A percentile compares a stretch with the other conserved stretches of the same genome.
Conservation (phyloP, 768 basidiomycete species). For the Amanita inopinata region DNA sequence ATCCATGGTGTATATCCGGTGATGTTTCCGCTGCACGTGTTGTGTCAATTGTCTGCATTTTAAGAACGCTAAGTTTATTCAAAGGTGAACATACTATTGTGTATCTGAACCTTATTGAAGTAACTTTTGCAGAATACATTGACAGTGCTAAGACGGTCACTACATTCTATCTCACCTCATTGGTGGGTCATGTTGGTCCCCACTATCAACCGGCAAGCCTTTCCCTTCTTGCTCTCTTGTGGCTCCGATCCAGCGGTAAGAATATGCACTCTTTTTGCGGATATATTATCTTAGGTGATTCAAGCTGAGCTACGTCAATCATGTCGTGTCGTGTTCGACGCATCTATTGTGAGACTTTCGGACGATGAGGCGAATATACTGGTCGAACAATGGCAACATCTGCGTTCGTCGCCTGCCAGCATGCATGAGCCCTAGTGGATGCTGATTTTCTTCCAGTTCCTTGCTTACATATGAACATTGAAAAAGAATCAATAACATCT, state of each 20-base stretch:
- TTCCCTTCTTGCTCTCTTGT: slow-evolving; percentile 59
- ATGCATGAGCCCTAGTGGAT: background rate
- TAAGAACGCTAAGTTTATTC: slow-evolving; percentile 65
- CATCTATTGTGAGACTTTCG: slow-evolving; percentile 53
- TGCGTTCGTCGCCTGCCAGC: slow-evolving; percentile 29
- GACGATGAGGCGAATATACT: slow-evolving; percentile 55
- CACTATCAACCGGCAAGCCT: slow-evolving; percentile 62
- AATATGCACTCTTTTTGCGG: background rate
- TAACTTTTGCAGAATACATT: slow-evolving; percentile 42
- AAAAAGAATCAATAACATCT: slow-evolving; percentile 46
- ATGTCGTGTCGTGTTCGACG: slow-evolving; percentile 69
- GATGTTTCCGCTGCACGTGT: slow-evolving; percentile 62
- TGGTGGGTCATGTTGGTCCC: slow-evolving; percentile 51
- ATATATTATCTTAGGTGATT: slow-evolving; percentile 7
- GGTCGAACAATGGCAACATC: slow-evolving; percentile 55
- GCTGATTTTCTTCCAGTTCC: slow-evolving; percentile 36
- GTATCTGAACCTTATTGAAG: background rate
- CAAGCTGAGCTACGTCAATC: slow-evolving; percentile 70
- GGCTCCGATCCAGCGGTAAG: slow-evolving; percentile 71
- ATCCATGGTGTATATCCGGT: slow-evolving; percentile 67
- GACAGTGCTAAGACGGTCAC: slow-evolving; percentile 65
- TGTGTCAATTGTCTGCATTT: slow-evolving; percentile 52
- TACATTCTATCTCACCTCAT: slow-evolving; percentile 70
- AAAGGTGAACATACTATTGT: slow-evolving; percentile 36
- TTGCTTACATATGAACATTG: slow-evolving; percentile 46